phyloP scores from a whole-genome alignment of 2,329 filamentous ascomycete genomes.

The Monosporascus cannonballus region DNA sequence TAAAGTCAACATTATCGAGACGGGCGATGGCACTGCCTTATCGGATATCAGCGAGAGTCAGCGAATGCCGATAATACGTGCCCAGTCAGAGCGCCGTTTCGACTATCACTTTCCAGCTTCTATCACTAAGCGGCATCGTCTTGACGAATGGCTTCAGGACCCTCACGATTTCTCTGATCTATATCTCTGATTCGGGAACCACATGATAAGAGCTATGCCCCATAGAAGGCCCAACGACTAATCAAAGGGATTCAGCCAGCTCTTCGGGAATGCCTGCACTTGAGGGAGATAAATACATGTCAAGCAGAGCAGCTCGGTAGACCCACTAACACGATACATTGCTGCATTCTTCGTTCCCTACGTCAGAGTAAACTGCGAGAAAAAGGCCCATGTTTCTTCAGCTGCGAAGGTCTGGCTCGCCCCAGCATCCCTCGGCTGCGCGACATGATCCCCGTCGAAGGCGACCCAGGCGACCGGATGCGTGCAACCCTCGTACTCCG shows the following conservation, averaged over 20 bases:
- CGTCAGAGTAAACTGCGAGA: conserved; percentile 13
- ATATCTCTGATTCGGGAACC: not conserved
- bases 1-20: conserved; percentile 21
- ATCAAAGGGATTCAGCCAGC: too few species aligned
- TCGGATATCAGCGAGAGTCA: conserved; percentile 19
- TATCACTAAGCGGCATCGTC: conserved; percentile 13
- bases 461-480: conserved; percentile 29
- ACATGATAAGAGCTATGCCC: not conserved
- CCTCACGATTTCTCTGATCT: not conserved
- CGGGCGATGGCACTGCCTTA: conserved; percentile 21
- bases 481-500: conserved; percentile 21
- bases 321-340: not conserved
- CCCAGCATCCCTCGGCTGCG: conserved; percentile 15
- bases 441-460: conserved; percentile 25
- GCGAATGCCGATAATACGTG: conserved; percentile 17
- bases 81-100: conserved; percentile 10
- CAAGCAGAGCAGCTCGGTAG: too few species aligned
- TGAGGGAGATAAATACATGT: too few species aligned
- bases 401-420: conserved; percentile 12
- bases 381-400: conserved; percentile 26
- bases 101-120: not conserved
- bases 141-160: conserved; percentile 18
- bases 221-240: not conserved
- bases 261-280: too few species aligned
- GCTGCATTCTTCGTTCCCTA: not conserved